Base-by-base conservation (phyloP, 176 grass and related monocot genomes). In the Poa annua region DNA sequence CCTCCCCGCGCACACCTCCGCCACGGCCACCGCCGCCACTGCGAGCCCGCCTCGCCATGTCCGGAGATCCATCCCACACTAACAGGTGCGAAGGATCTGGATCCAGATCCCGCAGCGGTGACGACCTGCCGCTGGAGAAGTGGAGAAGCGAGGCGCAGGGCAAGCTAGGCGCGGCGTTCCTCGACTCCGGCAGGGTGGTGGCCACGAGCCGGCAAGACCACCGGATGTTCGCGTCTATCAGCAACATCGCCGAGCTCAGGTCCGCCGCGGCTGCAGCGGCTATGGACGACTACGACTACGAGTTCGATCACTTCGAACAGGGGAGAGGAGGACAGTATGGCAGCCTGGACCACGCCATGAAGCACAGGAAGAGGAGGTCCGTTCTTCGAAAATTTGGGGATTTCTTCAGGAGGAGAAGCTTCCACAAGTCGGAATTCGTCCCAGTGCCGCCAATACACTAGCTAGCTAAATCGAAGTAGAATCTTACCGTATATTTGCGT, bases 191-290 rank as follows among this genome's bases (percentile, higher is more conserved):
- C 64, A 51, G 54, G 84, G 33, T 82, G 70, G 25, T 76, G 34
- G 73, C 71, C 15, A 65, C 65, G 4, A 59, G 52, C 21, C 39
- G 71, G 7, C 93, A 86, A 74, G 86, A 83, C 59, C 68, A 83
- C 59, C 68, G 82, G 75, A 87, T 88, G 68, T 90, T 91, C 82
- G 85, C 91, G 82, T 93, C 92, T 26, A 71, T 90, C 19, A 95
- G 96, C 85, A 95, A 91, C 78, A 80, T 95, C 48, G 75, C 88
- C 10, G 93, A 98, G 74, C 86, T 90, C 47, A 92, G 81, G 78
- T 84, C 81, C 7, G 73, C 87, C 7, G 86, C 93, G 1, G 86
- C 87, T 0, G 85, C 89, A 4, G 83, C 88, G 19, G 79, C 88
- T 24, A 71, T 86, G 54, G 83, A 95, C 19, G 91, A 95, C 47